Evolutionary conservation across 768 basidiomycete species (phyloP), one percentile per base, ranked within the genome.

Genomic region (Lentinula edodes): DNA sequence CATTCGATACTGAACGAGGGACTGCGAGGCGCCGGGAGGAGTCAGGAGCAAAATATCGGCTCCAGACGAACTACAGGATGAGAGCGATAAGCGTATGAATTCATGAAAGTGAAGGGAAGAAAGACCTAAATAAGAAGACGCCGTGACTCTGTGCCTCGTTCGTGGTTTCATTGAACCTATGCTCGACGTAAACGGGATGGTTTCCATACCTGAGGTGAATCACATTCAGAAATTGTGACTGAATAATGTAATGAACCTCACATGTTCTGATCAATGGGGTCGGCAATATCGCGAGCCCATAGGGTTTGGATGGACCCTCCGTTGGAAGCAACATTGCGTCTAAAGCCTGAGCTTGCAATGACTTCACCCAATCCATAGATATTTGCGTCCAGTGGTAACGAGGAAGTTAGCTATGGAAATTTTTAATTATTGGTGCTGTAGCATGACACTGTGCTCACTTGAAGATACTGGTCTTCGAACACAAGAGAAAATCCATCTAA

Each of bases 361-460:
- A 85, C 83, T 69, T 94, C 90, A 2, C 91, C 89, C 41, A 93
- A 72, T 2, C 91, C 91, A 64, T 91, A 92, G 52, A 93, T 80
- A 65, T 92, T 91, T 2, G 90, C 80, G 39, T 80, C 76, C 6
- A 79, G 69, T 0, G 90, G 88, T 1, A 93, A 74, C 0, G 86
- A 80, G 3, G 88, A 89, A 0, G 88, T 75, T 18, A 93, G 64
- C 85, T 86, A 62, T 1, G 46, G 2, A 23, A 23, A 45, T 46
- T 38, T 20, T 54, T 16, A 53, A 35, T 45, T 6, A 16, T 18
- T 12, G 6, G 13, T 6, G 34, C 10, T 18, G 58, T 6, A 10
- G 6, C 18, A n/a, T n/a, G 35, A 52, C 1, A 20, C 8, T 8
- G 35, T 23, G 35, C 62, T 53, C 61, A 84, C 83, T 79, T 91